Base-by-base conservation (phyloP, 208 protist genomes). In the Acanthamoeba culbertsoni region DNA sequence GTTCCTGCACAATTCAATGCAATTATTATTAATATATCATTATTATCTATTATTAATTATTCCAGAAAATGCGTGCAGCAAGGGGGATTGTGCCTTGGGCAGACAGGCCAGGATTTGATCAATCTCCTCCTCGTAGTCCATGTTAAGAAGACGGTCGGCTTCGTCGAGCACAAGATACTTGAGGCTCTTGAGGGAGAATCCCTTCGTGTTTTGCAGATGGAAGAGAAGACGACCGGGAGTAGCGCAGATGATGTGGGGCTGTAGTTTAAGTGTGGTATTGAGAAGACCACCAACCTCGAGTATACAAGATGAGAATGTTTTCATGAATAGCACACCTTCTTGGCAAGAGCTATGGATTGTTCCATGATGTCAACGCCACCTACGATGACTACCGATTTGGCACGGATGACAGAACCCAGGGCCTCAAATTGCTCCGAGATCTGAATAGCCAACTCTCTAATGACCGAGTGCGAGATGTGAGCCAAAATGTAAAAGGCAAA, bases 121-220 rank as follows among this genome's bases (percentile, higher is more conserved):
- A 77, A 99, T 97, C 91, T 99, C 98, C 94, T 99, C 98, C 95
- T 99, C 99, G 94, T 99, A 99, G 96, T 99, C 99, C 97, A 99
- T 98, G 93, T 98, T 97, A 33, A 99, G 97, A 95, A 99, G 99
- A 94, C 98, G 97, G 95, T 99, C 99, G 2, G 99, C 99, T 96
- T 99, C 99, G 94, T 99, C 99, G 75, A 99, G 95, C 35, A 97
- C 98, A 8, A 99, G 96, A 63, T 97, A 99, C 94, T 99, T 98
- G 59, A 99, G 96, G 88, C 97, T 97, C 16, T 98, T 95, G 6
- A 99, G 97, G 82, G 98, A 98, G 95, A 99, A 99, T 14, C 99
- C 99, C 82, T 99, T 99, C 1, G 99, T 99, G 96, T 99, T 99
- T 95, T 98, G 97, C 53, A 99, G 95, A 96, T 99, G 99, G 92